These are phyloP conservation scores for Dimocarpus longan DNA, from an alignment of 345 rosid species.

Conservation along the genomic window DNA sequence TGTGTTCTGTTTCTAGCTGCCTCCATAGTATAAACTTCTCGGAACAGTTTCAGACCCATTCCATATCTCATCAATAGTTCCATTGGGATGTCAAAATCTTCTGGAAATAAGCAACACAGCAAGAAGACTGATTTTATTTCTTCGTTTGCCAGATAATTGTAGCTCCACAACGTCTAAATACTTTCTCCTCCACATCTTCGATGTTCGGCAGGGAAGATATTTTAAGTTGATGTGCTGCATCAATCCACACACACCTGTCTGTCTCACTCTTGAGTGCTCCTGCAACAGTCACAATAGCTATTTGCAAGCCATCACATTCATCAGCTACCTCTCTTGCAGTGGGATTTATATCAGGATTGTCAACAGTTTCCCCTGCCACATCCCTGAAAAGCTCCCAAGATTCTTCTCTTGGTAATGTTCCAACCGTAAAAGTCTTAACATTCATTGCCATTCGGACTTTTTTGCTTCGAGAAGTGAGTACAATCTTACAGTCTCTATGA, in stretches of 20 bases:
- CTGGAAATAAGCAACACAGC: constrained; percentile 23
- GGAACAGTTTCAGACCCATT: constrained; percentile 10
- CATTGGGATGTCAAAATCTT: constrained; percentile 7
- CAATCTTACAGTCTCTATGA: not conserved
- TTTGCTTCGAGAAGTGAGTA: not conserved
- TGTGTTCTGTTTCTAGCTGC: constrained; percentile 4
- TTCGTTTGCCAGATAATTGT: not conserved
- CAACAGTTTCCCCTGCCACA: not conserved
- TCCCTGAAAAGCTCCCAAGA: constrained; percentile 14
- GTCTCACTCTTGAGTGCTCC: not conserved
- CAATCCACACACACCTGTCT: not conserved
- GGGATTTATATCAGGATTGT: not conserved
- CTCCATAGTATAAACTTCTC: not conserved
- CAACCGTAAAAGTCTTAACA: not conserved
- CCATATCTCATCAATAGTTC: constrained; percentile 16
- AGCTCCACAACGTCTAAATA: not conserved
- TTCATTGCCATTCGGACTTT: not conserved
- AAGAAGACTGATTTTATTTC: constrained; percentile 1
- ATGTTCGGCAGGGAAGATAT: not conserved
- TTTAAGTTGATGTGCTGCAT: not conserved
- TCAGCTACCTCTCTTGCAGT: constrained; percentile 7
- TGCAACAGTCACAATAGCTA: constrained; percentile 12
- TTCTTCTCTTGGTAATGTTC: not conserved
- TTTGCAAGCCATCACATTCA: constrained; percentile 21
- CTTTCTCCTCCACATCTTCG: not conserved